phyloP scores from a whole-genome alignment of 352 stramenopile genomes.

The Globisporangium barbulae region DNA sequence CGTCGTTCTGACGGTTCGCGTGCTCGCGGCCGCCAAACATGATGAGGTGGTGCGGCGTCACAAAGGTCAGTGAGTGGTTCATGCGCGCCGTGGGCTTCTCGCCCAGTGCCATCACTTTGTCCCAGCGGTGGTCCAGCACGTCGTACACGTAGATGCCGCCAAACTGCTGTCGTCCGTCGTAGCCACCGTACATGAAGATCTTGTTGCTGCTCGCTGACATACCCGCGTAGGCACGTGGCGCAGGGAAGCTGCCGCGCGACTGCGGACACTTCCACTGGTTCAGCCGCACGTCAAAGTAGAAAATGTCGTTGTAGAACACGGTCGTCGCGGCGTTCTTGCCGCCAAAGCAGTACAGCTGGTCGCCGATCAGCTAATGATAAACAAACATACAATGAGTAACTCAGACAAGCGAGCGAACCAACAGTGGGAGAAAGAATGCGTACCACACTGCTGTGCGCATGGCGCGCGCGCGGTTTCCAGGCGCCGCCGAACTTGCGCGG shows the following conservation, averaged over 20 bases:
- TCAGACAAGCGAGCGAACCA: background rate
- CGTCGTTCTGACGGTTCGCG: constrained; percentile 45
- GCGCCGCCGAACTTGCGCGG: constrained; percentile 39
- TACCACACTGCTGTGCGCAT: constrained; percentile 63
- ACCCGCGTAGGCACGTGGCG: constrained; percentile 45
- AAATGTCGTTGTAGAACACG: constrained; percentile 67
- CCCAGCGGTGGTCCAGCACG: constrained; percentile 44
- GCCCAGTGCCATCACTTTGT: constrained; percentile 31
- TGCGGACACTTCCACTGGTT: constrained; percentile 52
- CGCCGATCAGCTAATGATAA: constrained; percentile 33
- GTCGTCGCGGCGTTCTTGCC: constrained; percentile 49
- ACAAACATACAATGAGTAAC: constrained; percentile 2
- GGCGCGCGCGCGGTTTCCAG: constrained; percentile 55
- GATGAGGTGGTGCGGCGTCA: constrained; percentile 40
- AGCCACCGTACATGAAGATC: constrained; percentile 67
- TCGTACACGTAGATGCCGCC: constrained; percentile 61
- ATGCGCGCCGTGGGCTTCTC: constrained; percentile 50
- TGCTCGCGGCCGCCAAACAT: constrained; percentile 57
- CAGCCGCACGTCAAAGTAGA: constrained; percentile 64
- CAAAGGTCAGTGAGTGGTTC: constrained; percentile 62
- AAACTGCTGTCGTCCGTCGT: constrained; percentile 51
- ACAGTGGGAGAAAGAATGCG: background rate
- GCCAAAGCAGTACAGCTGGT: constrained; percentile 70
- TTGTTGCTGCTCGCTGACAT: constrained; percentile 50
- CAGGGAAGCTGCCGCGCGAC: constrained; percentile 28